These are phyloP conservation scores for Trichoderma polysporum DNA, from an alignment of 2,329 filamentous ascomycete species.

Conservation along the genomic window DNA sequence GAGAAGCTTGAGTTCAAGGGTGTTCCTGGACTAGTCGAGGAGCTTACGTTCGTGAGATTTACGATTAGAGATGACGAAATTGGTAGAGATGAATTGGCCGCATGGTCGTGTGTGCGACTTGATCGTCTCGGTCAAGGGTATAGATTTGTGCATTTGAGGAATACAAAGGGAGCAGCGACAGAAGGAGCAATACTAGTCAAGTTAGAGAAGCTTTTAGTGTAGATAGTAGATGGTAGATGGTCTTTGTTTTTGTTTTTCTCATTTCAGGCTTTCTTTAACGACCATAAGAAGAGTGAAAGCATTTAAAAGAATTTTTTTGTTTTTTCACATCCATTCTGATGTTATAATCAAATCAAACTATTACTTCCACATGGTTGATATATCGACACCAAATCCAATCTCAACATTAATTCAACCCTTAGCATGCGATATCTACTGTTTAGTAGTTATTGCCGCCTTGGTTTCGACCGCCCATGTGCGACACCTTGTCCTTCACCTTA, in stretches of 20 bases:
- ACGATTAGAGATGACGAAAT: slow-evolving; percentile 87
- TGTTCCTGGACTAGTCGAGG: slow-evolving; percentile 59
- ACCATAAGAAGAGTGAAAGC: neutral
- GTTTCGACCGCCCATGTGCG: slow-evolving; percentile 45
- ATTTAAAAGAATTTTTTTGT: neutral
- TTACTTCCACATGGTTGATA: neutral
- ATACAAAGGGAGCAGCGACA: slow-evolving; percentile 64
- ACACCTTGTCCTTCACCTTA: slow-evolving; percentile 60
- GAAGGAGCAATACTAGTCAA: slow-evolving; percentile 72
- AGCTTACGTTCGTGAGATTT: slow-evolving; percentile 74
- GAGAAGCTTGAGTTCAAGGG: slow-evolving; percentile 58
- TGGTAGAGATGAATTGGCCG: slow-evolving; percentile 73
- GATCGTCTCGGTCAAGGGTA: slow-evolving; percentile 76
- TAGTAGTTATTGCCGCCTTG: slow-evolving; percentile 54
- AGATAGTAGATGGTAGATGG: neutral
- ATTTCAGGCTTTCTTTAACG: neutral
- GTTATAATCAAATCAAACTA: neutral
- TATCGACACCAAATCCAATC: neutral
- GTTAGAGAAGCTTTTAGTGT: slow-evolving; percentile 60
- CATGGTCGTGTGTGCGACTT: slow-evolving; percentile 85
- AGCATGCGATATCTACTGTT: slow-evolving; percentile 23
- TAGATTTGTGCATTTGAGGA: slow-evolving; percentile 73
- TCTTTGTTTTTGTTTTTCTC: neutral
- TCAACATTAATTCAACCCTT: neutral
- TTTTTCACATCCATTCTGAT: neutral